Percentiles rank a stretch among this genome's conserved stretches.
phyloP scores from a whole-genome alignment of 768 basidiomycete species.

The Hygrophoropsis aurantiaca region DNA sequence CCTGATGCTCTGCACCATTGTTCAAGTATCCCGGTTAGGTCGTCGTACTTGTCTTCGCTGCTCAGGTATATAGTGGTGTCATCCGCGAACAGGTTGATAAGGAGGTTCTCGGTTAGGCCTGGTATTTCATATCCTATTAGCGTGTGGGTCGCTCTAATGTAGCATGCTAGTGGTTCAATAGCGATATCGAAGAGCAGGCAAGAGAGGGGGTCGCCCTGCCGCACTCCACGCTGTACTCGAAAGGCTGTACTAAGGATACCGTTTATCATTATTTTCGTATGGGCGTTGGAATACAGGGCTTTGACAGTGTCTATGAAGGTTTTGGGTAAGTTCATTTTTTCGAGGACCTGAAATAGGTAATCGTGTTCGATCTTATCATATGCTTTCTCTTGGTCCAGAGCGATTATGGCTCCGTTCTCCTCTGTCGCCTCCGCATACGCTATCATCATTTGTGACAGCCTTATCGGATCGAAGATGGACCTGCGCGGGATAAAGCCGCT shows the following conservation, averaged over 20 bases:
- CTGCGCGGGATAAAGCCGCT: too few species aligned
- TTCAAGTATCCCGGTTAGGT: too few species aligned
- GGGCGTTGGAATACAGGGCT: constrained; percentile 12
- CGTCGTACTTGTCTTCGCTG: too few species aligned
- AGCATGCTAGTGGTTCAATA: constrained; percentile 1
- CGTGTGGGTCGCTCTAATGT: too few species aligned
- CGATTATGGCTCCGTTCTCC: constrained; percentile 5
- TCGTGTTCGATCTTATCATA: too few species aligned
- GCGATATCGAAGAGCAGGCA: background rate
- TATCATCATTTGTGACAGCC: constrained; percentile 6
- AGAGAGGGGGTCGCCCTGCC: constrained; percentile 1
- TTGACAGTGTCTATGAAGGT: constrained; percentile 11
- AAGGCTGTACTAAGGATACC: background rate
- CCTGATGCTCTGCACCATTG: too few species aligned
- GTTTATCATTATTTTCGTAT: constrained; percentile 9
- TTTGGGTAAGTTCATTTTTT: constrained; percentile 8
- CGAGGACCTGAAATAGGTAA: constrained; percentile 11
- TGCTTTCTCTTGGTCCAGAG: too few species aligned
- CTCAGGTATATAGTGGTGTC: too few species aligned
- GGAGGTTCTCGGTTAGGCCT: too few species aligned
- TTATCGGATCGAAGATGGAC: too few species aligned
- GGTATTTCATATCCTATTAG: too few species aligned
- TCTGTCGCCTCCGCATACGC: constrained; percentile 19
- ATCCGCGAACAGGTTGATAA: too few species aligned
- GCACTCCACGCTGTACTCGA: background rate